Evolutionary conservation across 371 early-diverging fungal species (phyloP).

Genomic region (Mortierella sp.): DNA sequence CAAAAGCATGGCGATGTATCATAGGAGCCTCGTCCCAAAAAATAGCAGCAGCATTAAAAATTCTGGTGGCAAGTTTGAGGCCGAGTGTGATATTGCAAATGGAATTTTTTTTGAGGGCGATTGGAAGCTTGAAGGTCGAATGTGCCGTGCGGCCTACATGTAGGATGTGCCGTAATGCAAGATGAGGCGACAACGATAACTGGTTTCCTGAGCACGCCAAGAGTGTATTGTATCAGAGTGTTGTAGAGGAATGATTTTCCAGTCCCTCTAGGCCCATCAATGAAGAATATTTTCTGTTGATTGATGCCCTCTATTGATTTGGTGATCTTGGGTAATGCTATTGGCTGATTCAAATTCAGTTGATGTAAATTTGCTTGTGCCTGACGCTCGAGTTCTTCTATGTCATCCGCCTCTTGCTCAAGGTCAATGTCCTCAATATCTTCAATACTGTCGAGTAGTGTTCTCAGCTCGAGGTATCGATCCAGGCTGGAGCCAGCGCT

Average conservation of each 20-base stretch:
- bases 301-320: background rate
- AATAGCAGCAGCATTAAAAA: slow-evolving; percentile 31
- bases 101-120: slow-evolving; percentile 17
- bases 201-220: background rate
- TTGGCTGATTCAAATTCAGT: no score
- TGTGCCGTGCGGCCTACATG: slow-evolving; percentile 34
- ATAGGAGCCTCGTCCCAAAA: slow-evolving; percentile 61
- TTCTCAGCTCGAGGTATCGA: no score
- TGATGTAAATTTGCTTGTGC: no score
- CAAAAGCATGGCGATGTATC: no score
- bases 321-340: no score
- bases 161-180: background rate
- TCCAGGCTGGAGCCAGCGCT: no score
- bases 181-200: background rate
- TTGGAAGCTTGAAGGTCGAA: slow-evolving; percentile 50
- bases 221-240: background rate
- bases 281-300: background rate
- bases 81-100: slow-evolving; percentile 22
- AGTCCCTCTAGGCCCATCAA: background rate
- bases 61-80: slow-evolving; percentile 11
- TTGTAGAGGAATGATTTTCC: background rate
- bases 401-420: no score
- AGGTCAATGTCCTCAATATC: no score
- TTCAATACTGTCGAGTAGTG: no score
- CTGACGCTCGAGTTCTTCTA: no score